Percentiles rank a stretch among this genome's conserved stretches.
Conservation (phyloP, 164 flowering plant genomes). For the Akebia trifoliata region DNA sequence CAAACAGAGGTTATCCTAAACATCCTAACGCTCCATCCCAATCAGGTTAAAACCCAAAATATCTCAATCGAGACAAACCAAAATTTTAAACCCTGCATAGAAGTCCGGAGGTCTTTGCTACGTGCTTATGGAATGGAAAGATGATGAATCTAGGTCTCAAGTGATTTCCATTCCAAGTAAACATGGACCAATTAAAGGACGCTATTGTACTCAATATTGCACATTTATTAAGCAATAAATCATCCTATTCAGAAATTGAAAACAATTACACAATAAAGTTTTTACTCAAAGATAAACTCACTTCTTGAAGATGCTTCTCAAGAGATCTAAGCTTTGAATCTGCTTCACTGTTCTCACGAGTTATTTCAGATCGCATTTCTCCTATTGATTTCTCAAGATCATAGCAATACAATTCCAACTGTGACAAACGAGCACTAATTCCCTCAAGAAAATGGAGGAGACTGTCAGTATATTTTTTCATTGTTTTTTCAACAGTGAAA, state of each 20-base stretch:
- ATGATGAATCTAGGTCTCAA: neutral
- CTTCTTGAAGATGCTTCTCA: slow-evolving; percentile 94
- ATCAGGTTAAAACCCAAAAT: too few species aligned
- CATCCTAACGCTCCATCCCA: too few species aligned
- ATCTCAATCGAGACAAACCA: too few species aligned
- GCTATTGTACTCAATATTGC: neutral
- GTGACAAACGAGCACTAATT: slow-evolving; percentile 81
- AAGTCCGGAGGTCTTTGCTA: neutral
- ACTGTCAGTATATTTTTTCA: slow-evolving; percentile 83
- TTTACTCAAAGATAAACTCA: slow-evolving; percentile 23
- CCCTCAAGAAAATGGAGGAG: slow-evolving; percentile 93
- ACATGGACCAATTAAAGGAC: neutral
- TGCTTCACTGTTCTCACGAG: slow-evolving; percentile 67
- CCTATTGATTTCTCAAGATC: slow-evolving; percentile 85
- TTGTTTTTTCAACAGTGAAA: slow-evolving; percentile 61
- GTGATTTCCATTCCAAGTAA: neutral
- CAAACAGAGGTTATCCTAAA: too few species aligned
- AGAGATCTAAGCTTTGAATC: slow-evolving; percentile 74
- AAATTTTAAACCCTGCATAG: too few species aligned
- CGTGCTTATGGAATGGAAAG: neutral
- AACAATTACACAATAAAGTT: neutral
- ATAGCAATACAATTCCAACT: slow-evolving; percentile 84
- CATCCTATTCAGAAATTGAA: too few species aligned
- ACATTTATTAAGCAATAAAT: too few species aligned
- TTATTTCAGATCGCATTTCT: slow-evolving; percentile 80